phyloP scores from a whole-genome alignment of 2,329 filamentous ascomycete species.

The Xylariaceae sp. region DNA sequence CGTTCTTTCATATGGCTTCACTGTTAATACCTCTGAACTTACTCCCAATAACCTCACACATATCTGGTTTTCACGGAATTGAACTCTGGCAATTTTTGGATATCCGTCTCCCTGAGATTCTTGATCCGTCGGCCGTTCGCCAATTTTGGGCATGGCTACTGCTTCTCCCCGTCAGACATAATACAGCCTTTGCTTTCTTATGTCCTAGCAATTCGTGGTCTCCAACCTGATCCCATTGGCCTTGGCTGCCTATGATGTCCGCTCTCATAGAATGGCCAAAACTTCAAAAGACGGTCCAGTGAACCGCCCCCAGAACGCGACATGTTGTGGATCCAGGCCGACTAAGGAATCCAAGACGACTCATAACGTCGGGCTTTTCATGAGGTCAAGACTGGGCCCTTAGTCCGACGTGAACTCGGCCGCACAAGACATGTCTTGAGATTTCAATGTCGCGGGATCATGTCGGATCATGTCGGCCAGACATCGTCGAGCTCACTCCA shows the following conservation, averaged over 20 bases:
- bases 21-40: not conserved
- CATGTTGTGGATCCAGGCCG: conserved; percentile 43
- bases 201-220: no score
- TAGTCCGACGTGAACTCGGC: conserved; percentile 20
- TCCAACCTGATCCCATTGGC: conserved; percentile 12
- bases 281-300: conserved; percentile 41
- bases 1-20: not conserved
- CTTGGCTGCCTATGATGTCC: conserved; percentile 6
- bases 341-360: conserved; percentile 26
- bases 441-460: conserved; percentile 28
- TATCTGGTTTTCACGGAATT: not conserved
- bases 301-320: conserved; percentile 35
- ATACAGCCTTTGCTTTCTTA: conserved; percentile 15
- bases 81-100: not conserved
- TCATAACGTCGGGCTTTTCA: not conserved
- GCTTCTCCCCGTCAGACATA: conserved; percentile 15
- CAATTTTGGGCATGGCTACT: conserved; percentile 7
- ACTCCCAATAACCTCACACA: no score
- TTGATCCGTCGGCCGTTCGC: conserved; percentile 7
- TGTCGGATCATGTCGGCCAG: conserved; percentile 31
- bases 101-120: conserved; percentile 11
- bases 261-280: conserved; percentile 38
- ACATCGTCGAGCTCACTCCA: conserved; percentile 32
- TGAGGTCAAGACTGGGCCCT: conserved; percentile 11
- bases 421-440: conserved; percentile 27